Percentiles rank a stretch among this genome's conserved stretches.
Conservation (phyloP, 768 basidiomycete species). For the Agrocybe pediades region DNA sequence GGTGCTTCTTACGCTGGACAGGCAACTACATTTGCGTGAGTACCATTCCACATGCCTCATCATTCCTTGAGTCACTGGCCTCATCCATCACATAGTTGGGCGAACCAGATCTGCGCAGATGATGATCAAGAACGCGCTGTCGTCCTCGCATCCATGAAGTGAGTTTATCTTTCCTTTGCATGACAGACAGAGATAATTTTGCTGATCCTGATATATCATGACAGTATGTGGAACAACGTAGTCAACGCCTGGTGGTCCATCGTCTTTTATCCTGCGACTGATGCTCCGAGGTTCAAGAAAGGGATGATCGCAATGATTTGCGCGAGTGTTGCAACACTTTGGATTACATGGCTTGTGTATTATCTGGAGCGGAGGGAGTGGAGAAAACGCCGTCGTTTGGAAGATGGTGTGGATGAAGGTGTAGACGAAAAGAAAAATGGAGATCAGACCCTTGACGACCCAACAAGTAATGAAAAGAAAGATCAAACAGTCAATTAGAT, state of each 20-base stretch:
- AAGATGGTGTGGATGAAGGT: background rate
- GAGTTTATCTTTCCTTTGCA: slow-evolving; percentile 9
- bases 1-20: slow-evolving; percentile 77
- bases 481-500: background rate
- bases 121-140: slow-evolving; percentile 70
- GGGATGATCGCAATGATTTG: slow-evolving; percentile 74
- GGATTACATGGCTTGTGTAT: slow-evolving; percentile 58
- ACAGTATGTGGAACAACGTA: slow-evolving; percentile 70
- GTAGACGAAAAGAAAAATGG: background rate
- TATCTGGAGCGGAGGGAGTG: slow-evolving; percentile 46
- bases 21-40: slow-evolving; percentile 73
- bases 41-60: too few relatives aligned
- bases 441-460: too few relatives aligned
- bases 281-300: slow-evolving; percentile 66
- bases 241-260: slow-evolving; percentile 73
- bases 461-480: background rate
- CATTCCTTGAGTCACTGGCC: too few relatives aligned
- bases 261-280: slow-evolving; percentile 73
- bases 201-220: background rate
- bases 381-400: background rate
- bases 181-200: background rate
- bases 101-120: slow-evolving; percentile 75
- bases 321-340: slow-evolving; percentile 55
- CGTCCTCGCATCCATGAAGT: slow-evolving; percentile 81
- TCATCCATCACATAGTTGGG: slow-evolving; percentile 58